Base-by-base conservation (phyloP, 2,329 filamentous ascomycete genomes). In the Aureobasidium sp. region DNA sequence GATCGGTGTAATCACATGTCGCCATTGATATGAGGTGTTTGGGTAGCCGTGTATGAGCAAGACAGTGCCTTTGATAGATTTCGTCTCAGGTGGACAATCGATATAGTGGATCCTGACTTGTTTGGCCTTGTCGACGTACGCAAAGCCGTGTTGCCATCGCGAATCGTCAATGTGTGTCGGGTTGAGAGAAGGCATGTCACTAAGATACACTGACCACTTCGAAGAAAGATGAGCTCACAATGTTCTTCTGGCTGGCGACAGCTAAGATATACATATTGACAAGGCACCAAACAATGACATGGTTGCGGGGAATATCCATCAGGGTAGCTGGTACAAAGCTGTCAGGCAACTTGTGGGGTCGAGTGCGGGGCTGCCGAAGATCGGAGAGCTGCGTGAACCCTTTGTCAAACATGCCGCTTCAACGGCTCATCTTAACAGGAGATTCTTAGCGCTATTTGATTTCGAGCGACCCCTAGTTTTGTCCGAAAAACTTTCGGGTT, bases 31-130 rank as follows among this genome's bases (percentile, higher is more conserved):
- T 4, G 74, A 77, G 6, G 78, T 78, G 65, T 80, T 73, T 2
- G 78, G 78, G 63, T 78, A 81, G 64, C 78, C 78, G 61, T 81
- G 78, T 39, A 81, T 76, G n/a, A 80, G 72, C 17, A 79, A 66
- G 12, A 78, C 73, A 10, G 71, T 70, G 26, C 76, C 75, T 65
- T 72, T 72, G 6, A 12, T 12, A 4, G 36, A 29, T 8, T 29
- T 9, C 9, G n/a, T 17, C 17, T 27, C 20, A 1, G 52, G 37
- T 29, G 63, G 48, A 4, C 34, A 60, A 7, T 62, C 61, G 8
- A 64, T 64, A 62, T 71, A 70, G 61, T 69, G 67, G 12, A 72
- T 66, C 17, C 67, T 65, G 39, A 71, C 62, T 55, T 66, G 24
- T 2, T 32, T 46, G 7, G 39, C 55, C 8, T 59, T 41, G 15